Conservation (phyloP, 169 alveolate species). For the Amoebophrya sp. region DNA sequence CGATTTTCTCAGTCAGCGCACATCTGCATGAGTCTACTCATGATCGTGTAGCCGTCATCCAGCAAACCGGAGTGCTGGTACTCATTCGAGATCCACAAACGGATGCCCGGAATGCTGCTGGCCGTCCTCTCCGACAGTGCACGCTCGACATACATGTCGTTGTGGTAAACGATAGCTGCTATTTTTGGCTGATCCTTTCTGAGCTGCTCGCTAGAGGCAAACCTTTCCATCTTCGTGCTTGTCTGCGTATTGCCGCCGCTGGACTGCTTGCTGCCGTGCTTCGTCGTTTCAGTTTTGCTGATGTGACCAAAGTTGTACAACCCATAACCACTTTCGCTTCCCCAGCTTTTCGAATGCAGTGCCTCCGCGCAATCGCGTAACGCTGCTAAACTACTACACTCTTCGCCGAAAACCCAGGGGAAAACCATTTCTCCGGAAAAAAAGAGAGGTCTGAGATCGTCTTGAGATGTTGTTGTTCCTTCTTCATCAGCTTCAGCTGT, state of each 20-base stretch:
- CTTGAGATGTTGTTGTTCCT: no score
- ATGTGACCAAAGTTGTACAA: no score
- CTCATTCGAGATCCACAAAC: background rate
- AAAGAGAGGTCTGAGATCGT: background rate
- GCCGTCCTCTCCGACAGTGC: background rate
- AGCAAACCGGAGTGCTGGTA: background rate
- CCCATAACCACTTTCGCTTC: no score
- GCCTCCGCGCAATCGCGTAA: background rate
- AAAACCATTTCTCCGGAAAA: background rate
- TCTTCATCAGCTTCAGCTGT: no score
- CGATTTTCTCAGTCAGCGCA: no score
- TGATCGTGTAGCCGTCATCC: background rate
- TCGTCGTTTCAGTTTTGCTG: no score
- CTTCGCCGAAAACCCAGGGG: background rate
- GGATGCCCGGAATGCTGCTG: background rate
- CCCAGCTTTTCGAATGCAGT: background rate
- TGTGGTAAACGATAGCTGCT: background rate
- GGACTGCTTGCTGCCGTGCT: no score
- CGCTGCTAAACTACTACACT: background rate
- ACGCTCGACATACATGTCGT: background rate
- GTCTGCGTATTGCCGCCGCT: no score
- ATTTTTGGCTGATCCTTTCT: no score
- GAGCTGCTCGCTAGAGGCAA: no score
- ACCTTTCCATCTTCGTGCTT: no score
- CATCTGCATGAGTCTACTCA: background rate